Evolutionary conservation across 1,284 basidiomycete species (phyloP), one percentile per base, ranked within the genome.

Genomic region (Ganoderma multipileum): DNA sequence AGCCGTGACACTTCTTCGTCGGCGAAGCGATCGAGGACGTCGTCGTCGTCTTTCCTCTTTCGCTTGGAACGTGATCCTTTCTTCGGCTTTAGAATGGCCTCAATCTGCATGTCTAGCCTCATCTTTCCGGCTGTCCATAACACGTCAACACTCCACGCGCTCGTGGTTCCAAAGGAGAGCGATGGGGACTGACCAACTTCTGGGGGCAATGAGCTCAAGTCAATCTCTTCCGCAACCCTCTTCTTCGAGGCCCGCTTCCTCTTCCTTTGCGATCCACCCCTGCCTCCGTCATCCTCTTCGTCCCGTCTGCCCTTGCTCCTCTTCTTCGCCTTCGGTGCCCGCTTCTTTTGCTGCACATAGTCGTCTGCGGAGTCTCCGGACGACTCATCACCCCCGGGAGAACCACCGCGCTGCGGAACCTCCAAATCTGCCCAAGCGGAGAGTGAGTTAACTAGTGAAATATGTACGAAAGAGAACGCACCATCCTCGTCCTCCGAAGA

Each of bases 1-100:
- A 99, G 84, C 8, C 92, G 85, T 0, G 92, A 91, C 30, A 99
- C 95, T 75, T 97, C 92, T 72, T 97, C 95, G 78, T 99, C 97
- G 20, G 96, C 95, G 74, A 94, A 93, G 47, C 89, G 86, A 76
- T 99, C 97, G 28, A 99, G 79, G 1, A 85, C 85, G 70, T 89
- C 94, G 16, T 95, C 94, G 65, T 93, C 89, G 65, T 87, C 86
- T 78, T 92, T 92, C 79, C 95, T 95, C 78, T 91, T 90, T 76
- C 89, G 82, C 73, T 83, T 88, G 63, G 86, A 87, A 30, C 91
- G 84, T 28, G 84, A 83, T 0, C 85, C 81, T 77, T 92, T 93
- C 76, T 92, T 91, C 8, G 90, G 85, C 80, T 95, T 95, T n/a
- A 96, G 84, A 70, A 96, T 95, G 36, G 90, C 90, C 69, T 97